Evolutionary conservation across 345 rosid genomes (phyloP).

Genomic region (thale cress (Arabidopsis thaliana)): TAIR10.1 NC_003076.8:21991501-21992000

Average conservation of each 20-base stretch:
- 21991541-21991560: conserved; percentile 92
- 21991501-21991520: conserved; percentile 96
- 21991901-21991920: conserved; percentile 94
- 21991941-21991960: conserved; percentile 78
- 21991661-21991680: conserved; percentile 97
- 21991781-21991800: conserved; percentile 93
- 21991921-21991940: conserved; percentile 84
- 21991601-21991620: conserved; percentile 86
- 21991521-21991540: conserved; percentile 95
- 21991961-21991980: conserved; percentile 81
- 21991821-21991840: neutral
- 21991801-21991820: conserved; percentile 47
- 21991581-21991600: conserved; percentile 82
- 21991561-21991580: conserved; percentile 99
- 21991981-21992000: conserved; percentile 95
- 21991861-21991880: neutral
- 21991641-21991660: conserved; percentile 99
- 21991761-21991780: conserved; percentile 95
- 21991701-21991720: conserved; percentile 80
- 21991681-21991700: conserved; percentile 94
- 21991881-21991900: neutral
- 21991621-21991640: conserved; percentile 96
- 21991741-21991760: conserved; percentile 95
- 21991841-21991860: neutral
- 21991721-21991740: conserved; percentile 79